A percentile compares a stretch with the other conserved stretches of the same genome.
Conservation (phyloP, 768 basidiomycete genomes). For the Atractiella rhizophila region DNA sequence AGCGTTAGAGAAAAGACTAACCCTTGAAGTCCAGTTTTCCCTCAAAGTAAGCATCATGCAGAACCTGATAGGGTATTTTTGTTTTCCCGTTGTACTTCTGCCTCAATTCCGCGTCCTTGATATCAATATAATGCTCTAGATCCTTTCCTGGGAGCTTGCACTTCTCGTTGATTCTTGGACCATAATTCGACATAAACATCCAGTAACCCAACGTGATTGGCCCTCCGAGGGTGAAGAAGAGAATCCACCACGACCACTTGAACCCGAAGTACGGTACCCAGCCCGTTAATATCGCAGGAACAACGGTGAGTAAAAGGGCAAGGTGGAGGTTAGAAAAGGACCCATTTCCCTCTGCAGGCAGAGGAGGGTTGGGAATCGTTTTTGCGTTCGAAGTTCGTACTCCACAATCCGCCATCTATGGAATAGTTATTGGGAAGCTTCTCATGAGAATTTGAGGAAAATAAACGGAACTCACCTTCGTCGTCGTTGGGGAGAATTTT, state of each 20-base stretch:
- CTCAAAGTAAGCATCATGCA: slow-evolving; percentile 93
- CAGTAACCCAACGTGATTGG: slow-evolving; percentile 71
- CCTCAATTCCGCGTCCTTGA: slow-evolving; percentile 61
- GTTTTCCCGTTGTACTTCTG: slow-evolving; percentile 50
- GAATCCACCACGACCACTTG: slow-evolving; percentile 62
- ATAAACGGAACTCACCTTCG: no score
- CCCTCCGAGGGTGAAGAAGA: slow-evolving; percentile 50
- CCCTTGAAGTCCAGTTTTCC: slow-evolving; percentile 91
- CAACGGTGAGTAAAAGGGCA: slow-evolving; percentile 43
- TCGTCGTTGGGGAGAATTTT: no score
- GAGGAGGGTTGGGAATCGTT: slow-evolving; percentile 8
- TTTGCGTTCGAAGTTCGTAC: no score
- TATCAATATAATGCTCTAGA: slow-evolving; percentile 69
- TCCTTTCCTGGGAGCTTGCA: slow-evolving; percentile 57
- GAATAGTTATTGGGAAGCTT: no score
- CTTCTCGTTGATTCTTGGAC: slow-evolving; percentile 49
- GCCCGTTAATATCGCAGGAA: slow-evolving; percentile 62
- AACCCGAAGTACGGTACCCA: slow-evolving; percentile 56
- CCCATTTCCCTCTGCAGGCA: slow-evolving; percentile 45
- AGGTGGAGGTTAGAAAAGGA: slow-evolving; percentile 60
- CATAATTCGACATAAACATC: slow-evolving; percentile 60
- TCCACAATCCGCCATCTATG: no score
- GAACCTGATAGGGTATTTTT: slow-evolving; percentile 92
- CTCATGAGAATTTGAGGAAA: no score
- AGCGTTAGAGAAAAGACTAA: slow-evolving; percentile 20